A percentile compares a stretch with the other conserved stretches of the same genome.
phyloP scores from a whole-genome alignment of 1,139 yeast genomes.

The Zygosaccharomyces sapae region DNA sequence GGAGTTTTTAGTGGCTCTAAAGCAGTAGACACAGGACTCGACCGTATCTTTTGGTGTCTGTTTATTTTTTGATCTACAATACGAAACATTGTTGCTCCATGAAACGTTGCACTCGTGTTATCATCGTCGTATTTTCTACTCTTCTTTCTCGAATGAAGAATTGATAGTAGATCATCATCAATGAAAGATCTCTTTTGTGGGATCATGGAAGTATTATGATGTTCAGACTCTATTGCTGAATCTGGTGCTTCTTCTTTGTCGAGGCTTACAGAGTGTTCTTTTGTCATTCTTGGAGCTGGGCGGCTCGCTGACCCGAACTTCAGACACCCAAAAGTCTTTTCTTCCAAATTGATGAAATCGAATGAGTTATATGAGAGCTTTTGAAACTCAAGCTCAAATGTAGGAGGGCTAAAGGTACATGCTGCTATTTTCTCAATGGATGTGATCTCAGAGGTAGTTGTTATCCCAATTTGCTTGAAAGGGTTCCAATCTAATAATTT shows the following conservation, averaged over 20 bases:
- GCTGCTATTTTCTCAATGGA: background rate
- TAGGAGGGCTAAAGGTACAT: background rate
- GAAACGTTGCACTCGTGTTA: background rate
- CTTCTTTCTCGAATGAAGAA: slow-evolving; percentile 16
- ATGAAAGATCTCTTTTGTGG: slow-evolving; percentile 26
- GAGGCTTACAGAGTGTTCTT: background rate
- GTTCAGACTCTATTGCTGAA: background rate
- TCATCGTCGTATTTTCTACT: background rate
- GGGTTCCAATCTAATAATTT: slow-evolving; percentile 25
- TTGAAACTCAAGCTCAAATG: slow-evolving; percentile 5
- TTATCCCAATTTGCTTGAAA: slow-evolving; percentile 8
- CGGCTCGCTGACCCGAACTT: slow-evolving; percentile 6
- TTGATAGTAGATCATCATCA: slow-evolving; percentile 22
- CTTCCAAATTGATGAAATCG: slow-evolving; percentile 17
- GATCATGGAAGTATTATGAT: slow-evolving; percentile 15
- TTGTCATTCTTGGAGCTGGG: background rate
- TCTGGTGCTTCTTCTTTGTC: background rate
- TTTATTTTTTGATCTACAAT: background rate
- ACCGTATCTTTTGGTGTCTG: background rate
- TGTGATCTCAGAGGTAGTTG: background rate
- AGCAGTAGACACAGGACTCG: background rate
- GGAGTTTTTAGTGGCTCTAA: background rate
- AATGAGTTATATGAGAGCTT: slow-evolving; percentile 6
- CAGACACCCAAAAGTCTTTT: slow-evolving; percentile 11
- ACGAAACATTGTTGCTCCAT: slow-evolving; percentile 5